Conservation (phyloP, 306 rosid genomes). For the Ziziphus jujuba region DNA sequence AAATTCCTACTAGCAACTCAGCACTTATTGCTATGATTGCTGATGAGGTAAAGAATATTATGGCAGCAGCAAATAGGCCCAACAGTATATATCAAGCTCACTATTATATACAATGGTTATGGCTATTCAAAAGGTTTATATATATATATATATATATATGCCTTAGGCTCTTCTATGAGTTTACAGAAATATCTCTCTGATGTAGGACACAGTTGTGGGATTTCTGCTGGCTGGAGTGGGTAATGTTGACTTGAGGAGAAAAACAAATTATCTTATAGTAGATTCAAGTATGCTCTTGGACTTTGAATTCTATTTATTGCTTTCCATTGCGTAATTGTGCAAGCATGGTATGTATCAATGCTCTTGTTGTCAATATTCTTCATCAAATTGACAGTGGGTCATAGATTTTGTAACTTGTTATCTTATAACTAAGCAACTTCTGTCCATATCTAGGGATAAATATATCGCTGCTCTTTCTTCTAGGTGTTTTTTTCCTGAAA, state of each 20-base stretch:
- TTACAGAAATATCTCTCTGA: neutral
- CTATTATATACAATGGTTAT: neutral
- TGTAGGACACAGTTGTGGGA: conserved; percentile 80
- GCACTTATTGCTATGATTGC: conserved; percentile 86
- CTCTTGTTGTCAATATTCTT: too few species aligned
- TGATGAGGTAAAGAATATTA: conserved; percentile 54
- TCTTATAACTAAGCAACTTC: too few species aligned
- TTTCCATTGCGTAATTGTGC: conserved; percentile 1
- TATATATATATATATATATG: too few species aligned
- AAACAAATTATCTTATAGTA: conserved; percentile 79
- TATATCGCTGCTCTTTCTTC: too few species aligned
- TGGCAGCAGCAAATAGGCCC: too few species aligned
- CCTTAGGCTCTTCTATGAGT: too few species aligned
- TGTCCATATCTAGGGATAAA: too few species aligned
- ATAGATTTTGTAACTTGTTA: too few species aligned
- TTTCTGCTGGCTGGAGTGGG: conserved; percentile 94
- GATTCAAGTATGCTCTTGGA: conserved; percentile 63
- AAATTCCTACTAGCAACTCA: conserved; percentile 51
- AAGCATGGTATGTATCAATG: too few species aligned
- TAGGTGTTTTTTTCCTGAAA: too few species aligned
- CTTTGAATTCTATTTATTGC: conserved; percentile 2
- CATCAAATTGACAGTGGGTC: too few species aligned
- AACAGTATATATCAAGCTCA: neutral
- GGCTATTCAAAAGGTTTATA: neutral
- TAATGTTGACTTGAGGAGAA: conserved; percentile 80